Conservation (phyloP, 2,329 filamentous ascomycete species). For the Pseudonectria buxi region DNA sequence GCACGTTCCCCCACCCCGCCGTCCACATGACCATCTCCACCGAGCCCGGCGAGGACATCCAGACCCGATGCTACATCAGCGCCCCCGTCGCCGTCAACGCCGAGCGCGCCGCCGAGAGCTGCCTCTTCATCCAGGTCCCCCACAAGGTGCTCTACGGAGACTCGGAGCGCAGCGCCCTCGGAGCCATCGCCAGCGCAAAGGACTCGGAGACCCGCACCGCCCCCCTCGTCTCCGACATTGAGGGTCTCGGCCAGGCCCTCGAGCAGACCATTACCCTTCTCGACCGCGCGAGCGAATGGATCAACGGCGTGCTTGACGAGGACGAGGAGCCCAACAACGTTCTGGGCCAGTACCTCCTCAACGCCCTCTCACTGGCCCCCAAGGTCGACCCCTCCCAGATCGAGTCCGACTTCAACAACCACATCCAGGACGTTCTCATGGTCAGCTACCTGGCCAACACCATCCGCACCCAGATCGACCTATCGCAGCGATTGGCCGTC, state of each 20-base stretch:
- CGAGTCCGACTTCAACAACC: conserved; percentile 98
- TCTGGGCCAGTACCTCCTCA: conserved; percentile 90
- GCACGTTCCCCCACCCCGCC: conserved; percentile 95
- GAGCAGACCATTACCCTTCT: conserved; percentile 85
- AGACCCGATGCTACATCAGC: conserved; percentile 89
- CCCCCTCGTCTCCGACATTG: conserved; percentile 77
- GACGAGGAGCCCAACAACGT: conserved; percentile 83
- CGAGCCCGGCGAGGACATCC: conserved; percentile 78
- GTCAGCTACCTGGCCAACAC: conserved; percentile 98
- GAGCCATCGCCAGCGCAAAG: conserved; percentile 77
- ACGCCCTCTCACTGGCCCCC: conserved; percentile 83
- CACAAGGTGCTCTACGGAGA: conserved; percentile 90
- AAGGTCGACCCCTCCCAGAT: conserved; percentile 90
- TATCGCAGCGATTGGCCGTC: conserved; percentile 91
- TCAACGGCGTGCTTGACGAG: conserved; percentile 90
- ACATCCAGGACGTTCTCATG: conserved; percentile 97
- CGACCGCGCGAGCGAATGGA: conserved; percentile 85
- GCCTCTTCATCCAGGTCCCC: conserved; percentile 94
- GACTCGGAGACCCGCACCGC: conserved; percentile 68
- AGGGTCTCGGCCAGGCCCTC: conserved; percentile 76
- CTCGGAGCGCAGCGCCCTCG: conserved; percentile 58
- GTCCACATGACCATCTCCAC: conserved; percentile 94
- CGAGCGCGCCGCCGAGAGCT: conserved; percentile 91
- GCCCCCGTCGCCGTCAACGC: conserved; percentile 91
- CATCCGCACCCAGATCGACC: conserved; percentile 96